phyloP scores from a whole-genome alignment of 192 early-diverging fungal genomes.

The Linnemannia exigua region DNA sequence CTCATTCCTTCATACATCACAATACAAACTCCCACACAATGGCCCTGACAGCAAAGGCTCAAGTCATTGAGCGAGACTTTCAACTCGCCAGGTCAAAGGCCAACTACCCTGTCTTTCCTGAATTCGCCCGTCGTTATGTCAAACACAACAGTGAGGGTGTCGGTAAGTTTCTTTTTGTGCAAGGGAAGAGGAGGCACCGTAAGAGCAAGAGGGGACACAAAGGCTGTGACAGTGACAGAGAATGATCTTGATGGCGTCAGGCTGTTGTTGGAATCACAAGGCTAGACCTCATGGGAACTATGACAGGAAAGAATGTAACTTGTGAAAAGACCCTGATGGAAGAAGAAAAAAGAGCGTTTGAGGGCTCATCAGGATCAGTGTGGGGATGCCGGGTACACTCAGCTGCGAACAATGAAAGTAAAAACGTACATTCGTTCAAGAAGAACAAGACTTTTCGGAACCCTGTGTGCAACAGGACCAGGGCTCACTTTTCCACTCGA shows the following conservation, averaged over 20 bases:
- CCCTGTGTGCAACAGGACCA: neutral
- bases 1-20: neutral
- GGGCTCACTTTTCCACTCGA: neutral
- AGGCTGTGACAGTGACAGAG: neutral
- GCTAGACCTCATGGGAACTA: neutral
- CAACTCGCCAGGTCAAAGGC: constrained; percentile 59
- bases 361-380: neutral
- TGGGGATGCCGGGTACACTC: neutral
- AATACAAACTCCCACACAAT: constrained; percentile 18
- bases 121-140: constrained; percentile 66
- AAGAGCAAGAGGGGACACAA: neutral
- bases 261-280: too few species aligned
- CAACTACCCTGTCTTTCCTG: constrained; percentile 62
- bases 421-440: neutral
- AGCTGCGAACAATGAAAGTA: neutral
- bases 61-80: constrained; percentile 61
- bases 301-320: neutral
- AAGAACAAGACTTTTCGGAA: neutral
- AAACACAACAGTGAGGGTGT: constrained; percentile 69
- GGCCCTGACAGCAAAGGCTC: constrained; percentile 57
- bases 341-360: neutral
- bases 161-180: constrained; percentile 47
- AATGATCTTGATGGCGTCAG: too few species aligned
- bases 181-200: neutral
- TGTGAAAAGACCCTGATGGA: neutral